Evolutionary conservation across 2,329 filamentous ascomycete species (phyloP), one percentile per base, ranked within the genome.

Genomic region (Pseudogymnoascus sp.): DNA sequence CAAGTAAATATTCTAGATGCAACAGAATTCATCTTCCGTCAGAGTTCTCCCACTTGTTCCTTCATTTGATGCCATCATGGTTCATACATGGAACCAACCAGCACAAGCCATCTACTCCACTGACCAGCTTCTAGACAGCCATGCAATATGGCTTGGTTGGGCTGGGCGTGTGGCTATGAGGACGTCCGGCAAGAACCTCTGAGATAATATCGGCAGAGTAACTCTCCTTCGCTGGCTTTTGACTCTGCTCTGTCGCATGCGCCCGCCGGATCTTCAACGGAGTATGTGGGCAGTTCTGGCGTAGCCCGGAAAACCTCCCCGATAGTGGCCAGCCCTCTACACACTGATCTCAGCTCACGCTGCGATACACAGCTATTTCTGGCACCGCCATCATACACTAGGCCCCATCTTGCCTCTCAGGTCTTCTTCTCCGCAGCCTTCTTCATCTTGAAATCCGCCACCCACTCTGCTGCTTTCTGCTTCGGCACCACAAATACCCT

Each of bases 401-500:
- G 8, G 6, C 62, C 40, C 43, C 56, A 34, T 56, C 28, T 5
- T 31, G 8, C 46, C 28, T 21, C 49, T 56, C 49, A 56, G 25
- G 38, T 65, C 53, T 60, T 40, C 65, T 71, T 79, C 71, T 81
- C 79, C 2, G 77, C 78, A 3, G 79, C 81, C 75, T 85, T 90
- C 73, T 90, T 87, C 70, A 79, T 82, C 79, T 97, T 97, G 74
- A 92, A 93, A 69, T 95, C 89, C 66, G 84, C 83, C 37, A 96
- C 87, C 88, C 93, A 99, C n/a, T 75, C 81, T 7, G 82, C 82
- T 1, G 89, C 87, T 75, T 85, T 86, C 2, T 75, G 76, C 70
- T 83, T 88, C 0, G 93, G 93, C 67, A 99, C 81, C 1, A 97
- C 85, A 72, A 90, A 92, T 31, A 99, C 85, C 72, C 81, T 86